phyloP scores from a whole-genome alignment of 169 alveolate genomes.

The Plasmodium cynomolgi region DNA sequence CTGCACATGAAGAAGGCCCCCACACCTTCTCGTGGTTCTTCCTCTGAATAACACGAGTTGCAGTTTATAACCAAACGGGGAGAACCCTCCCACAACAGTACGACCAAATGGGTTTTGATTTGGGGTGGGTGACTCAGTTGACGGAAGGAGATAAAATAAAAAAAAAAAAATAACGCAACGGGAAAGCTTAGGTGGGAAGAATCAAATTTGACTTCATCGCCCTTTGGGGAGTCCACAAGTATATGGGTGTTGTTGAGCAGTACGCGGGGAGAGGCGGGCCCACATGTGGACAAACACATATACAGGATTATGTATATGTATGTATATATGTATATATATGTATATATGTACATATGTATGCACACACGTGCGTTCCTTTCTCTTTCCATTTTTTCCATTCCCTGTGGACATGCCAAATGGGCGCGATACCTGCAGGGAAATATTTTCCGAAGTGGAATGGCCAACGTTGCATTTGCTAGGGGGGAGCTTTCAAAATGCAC shows the following conservation, averaged over 20 bases:
- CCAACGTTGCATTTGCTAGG: neutral
- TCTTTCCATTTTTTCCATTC: neutral
- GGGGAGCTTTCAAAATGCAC: neutral
- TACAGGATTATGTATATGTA: neutral
- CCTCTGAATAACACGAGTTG: neutral
- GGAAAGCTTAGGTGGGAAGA: neutral
- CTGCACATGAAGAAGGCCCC: neutral
- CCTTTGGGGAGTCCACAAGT: neutral
- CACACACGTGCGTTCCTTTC: neutral
- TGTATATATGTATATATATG: neutral
- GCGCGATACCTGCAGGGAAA: neutral
- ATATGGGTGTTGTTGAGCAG: neutral
- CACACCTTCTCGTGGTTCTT: neutral
- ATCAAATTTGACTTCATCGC: neutral
- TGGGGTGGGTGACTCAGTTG: neutral
- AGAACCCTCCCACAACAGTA: neutral
- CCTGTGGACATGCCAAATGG: neutral
- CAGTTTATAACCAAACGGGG: neutral
- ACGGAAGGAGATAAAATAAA: neutral
- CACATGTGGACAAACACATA: neutral
- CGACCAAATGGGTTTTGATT: neutral
- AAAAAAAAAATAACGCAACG: neutral
- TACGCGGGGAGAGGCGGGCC: neutral
- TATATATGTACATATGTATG: neutral
- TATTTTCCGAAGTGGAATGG: neutral